Evolutionary conservation across 2,329 filamentous ascomycete species (phyloP), one percentile per base, ranked within the genome.

Genomic region (Lanzia echinophila): DNA sequence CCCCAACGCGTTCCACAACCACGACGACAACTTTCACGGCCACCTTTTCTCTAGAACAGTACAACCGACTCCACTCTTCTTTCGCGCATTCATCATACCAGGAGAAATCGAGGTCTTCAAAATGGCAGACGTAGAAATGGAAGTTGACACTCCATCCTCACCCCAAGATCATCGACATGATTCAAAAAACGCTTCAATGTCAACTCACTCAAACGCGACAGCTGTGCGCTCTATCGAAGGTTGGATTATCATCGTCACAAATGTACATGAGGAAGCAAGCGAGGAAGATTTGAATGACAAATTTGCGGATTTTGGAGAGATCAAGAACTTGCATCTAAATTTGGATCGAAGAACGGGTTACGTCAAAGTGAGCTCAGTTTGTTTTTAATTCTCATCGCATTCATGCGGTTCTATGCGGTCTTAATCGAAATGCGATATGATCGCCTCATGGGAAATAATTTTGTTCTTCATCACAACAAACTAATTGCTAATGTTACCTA

Each of bases 171-270:
- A 72, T 63, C 79, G 80, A 64, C 75, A 80, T 55, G 75, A 81
- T 49, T 69, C 73, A 63, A 80, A 81, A 65, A 76, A 81, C 59
- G 73, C 75, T 63, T 82, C 86, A 66, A 86, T 89, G 77, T 82
- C 83, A 65, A 91, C 88, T 6, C 79, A 82, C 64, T 76, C 79
- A 36, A 86, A 87, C 68, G 88, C 88, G 53, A 89, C 84, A 1
- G 88, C 88, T 22, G 88, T 94, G 56, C 87, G 88, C 64, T 90
- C 86, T 53, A 91, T 94, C 67, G 88, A 94, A 72, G 88, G 89
- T 63, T 94, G 89, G 89, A 94, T 94, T 70, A 77, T 94, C 65
- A 83, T 90, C 59, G 88, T 88, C 61, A 91, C 88, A 50, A 94
- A 94, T 66, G 86, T 94, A 33, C 88, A 94, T 73, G 88, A 94